phyloP scores from a whole-genome alignment of 805 yeast genomes.

The Candida oleophila region DNA sequence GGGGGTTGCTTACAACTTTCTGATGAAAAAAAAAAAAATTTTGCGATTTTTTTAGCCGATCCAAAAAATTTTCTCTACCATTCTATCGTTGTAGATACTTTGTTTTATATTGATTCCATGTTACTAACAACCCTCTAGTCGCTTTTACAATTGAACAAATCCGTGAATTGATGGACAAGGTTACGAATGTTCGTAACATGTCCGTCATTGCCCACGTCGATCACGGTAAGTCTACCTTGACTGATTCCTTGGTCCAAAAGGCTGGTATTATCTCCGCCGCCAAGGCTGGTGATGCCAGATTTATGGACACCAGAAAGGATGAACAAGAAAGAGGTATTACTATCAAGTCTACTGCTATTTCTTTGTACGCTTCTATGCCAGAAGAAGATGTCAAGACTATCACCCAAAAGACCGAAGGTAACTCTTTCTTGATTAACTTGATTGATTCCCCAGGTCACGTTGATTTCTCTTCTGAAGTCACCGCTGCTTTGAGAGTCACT shows the following conservation, averaged over 20 bases:
- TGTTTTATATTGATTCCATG: no score
- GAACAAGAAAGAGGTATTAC: constrained; percentile 99
- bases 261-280: constrained; percentile 99
- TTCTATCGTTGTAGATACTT: no score
- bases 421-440: constrained; percentile 94
- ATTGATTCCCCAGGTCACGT: constrained; percentile 99
- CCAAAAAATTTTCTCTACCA: neutral
- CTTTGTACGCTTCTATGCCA: constrained; percentile 83
- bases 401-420: constrained; percentile 90
- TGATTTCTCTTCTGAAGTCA: constrained; percentile 99
- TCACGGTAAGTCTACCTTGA: constrained; percentile 99
- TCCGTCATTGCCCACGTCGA: constrained; percentile 99
- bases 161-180: constrained; percentile 99
- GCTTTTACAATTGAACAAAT: constrained; percentile 72
- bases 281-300: constrained; percentile 99
- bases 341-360: constrained; percentile 97
- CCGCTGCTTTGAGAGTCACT: constrained; percentile 99
- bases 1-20: neutral
- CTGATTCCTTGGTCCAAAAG: constrained; percentile 98
- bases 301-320: constrained; percentile 99
- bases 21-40: neutral
- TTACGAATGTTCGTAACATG: constrained; percentile 99
- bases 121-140: constrained; percentile 37
- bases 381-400: constrained; percentile 87
- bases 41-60: neutral